phyloP scores from a whole-genome alignment of 2,329 filamentous ascomycete genomes.

The Emergomyces pasteurianus region DNA sequence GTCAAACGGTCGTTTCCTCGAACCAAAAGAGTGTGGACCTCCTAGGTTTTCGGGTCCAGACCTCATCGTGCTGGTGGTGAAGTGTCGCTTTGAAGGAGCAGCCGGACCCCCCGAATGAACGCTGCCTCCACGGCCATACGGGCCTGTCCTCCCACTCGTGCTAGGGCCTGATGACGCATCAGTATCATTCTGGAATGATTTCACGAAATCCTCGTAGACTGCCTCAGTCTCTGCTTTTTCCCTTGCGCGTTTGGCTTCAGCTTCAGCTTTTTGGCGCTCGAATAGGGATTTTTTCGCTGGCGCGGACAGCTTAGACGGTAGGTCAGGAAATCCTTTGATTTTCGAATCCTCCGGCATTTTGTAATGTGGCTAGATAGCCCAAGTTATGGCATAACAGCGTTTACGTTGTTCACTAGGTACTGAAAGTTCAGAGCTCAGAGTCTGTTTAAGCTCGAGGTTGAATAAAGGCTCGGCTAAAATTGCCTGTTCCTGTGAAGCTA shows the following conservation, averaged over 20 bases:
- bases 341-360: constrained; percentile 29
- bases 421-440: neutral
- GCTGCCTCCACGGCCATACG: constrained; percentile 23
- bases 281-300: constrained; percentile 76
- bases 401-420: neutral
- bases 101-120: constrained; percentile 22
- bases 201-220: constrained; percentile 77
- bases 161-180: constrained; percentile 11
- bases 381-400: neutral
- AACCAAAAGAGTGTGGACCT: constrained; percentile 28
- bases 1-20: constrained; percentile 35
- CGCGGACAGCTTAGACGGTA: constrained; percentile 65
- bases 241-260: constrained; percentile 72
- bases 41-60: constrained; percentile 40
- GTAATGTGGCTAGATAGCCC: neutral
- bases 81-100: constrained; percentile 51
- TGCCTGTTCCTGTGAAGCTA: neutral
- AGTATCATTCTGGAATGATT: constrained; percentile 46
- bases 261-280: constrained; percentile 78
- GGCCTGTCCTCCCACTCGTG: constrained; percentile 12
- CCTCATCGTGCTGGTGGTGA: constrained; percentile 33
- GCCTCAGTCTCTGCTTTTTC: constrained; percentile 81
- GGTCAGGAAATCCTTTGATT: constrained; percentile 50
- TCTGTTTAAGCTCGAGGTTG: neutral
- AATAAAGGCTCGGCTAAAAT: neutral